A percentile compares a stretch with the other conserved stretches of the same genome.
These are phyloP conservation scores for Bathelium albidoporum DNA, from an alignment of 495 filamentous ascomycete species.

Conservation along the genomic window DNA sequence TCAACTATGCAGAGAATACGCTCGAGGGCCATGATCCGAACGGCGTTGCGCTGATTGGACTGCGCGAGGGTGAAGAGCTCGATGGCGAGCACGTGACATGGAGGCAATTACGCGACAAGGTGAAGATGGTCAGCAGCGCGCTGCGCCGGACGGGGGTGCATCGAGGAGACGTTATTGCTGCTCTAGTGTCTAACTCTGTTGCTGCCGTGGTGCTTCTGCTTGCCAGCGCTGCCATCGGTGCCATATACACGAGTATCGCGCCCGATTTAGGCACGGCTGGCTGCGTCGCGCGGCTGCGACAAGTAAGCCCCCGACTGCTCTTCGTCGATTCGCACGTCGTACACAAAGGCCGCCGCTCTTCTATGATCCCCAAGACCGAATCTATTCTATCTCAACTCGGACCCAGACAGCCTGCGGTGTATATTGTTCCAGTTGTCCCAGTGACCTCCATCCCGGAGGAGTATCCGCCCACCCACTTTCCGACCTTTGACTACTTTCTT, in stretches of 20 bases:
- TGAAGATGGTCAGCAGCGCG: conserved; percentile 48
- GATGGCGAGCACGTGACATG: conserved; percentile 52
- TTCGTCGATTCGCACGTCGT: conserved; percentile 69
- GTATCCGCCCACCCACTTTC: conserved; percentile 31
- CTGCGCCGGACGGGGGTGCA: conserved; percentile 51
- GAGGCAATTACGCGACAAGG: conserved; percentile 47
- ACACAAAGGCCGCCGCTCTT: conserved; percentile 68
- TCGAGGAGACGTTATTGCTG: conserved; percentile 61
- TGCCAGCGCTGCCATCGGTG: conserved; percentile 56
- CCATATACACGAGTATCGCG: conserved; percentile 58
- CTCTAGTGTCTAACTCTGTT: conserved; percentile 62
- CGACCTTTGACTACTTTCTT: conserved; percentile 47
- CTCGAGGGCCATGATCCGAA: conserved; percentile 39
- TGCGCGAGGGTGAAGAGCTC: conserved; percentile 53
- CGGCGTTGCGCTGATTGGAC: conserved; percentile 57
- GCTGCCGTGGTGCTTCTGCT: conserved; percentile 59
- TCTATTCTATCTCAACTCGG: conserved; percentile 53
- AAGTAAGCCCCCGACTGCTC: conserved; percentile 59
- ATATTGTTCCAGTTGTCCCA: conserved; percentile 44
- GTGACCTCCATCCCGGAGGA: conserved; percentile 48
- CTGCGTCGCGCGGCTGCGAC: conserved; percentile 58
- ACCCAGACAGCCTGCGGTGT: conserved; percentile 47
- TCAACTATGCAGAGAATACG: conserved; percentile 60
- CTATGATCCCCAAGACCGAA: conserved; percentile 57
- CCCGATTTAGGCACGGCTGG: conserved; percentile 53